Conservation (phyloP, 2,329 filamentous ascomycete genomes). For the Fusarium stilboides region DNA sequence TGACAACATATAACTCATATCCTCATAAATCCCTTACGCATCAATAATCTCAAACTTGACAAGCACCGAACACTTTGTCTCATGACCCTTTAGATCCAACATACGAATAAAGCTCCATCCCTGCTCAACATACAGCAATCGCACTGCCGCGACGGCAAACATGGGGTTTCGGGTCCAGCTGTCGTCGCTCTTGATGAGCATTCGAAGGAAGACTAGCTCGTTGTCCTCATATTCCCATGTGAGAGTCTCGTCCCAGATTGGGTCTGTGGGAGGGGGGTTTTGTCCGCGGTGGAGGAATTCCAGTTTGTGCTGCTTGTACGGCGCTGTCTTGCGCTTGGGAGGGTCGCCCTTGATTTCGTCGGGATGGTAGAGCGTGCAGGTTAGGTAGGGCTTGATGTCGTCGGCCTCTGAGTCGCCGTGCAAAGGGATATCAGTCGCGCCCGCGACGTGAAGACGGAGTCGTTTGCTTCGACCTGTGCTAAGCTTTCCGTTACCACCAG, state of each 20-base stretch:
- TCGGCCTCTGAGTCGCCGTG: constrained; percentile 65
- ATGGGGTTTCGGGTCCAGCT: constrained; percentile 74
- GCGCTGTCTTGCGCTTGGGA: constrained; percentile 73
- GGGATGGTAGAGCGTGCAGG: constrained; percentile 75
- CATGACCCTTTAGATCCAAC: constrained; percentile 74
- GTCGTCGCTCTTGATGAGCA: constrained; percentile 78
- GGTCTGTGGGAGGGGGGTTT: constrained; percentile 72
- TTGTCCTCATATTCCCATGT: constrained; percentile 80
- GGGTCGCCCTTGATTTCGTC: constrained; percentile 63
- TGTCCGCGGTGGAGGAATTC: constrained; percentile 71
- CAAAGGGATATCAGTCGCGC: constrained; percentile 73
- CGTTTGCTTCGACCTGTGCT: constrained; percentile 63
- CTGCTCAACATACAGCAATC: constrained; percentile 68
- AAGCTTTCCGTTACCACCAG: constrained; percentile 67
- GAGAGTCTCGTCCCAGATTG: constrained; percentile 75
- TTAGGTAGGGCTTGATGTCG: constrained; percentile 75
- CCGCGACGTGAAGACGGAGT: constrained; percentile 72
- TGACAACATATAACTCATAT: constrained; percentile 11
- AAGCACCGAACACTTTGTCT: constrained; percentile 74
- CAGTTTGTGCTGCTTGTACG: constrained; percentile 72
- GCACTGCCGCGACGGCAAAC: constrained; percentile 72
- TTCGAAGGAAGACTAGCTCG: constrained; percentile 74
- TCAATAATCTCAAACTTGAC: constrained; percentile 73
- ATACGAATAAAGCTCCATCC: constrained; percentile 77
- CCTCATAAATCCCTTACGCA: constrained; percentile 40